Evolutionary conservation across 2,329 filamentous ascomycete genomes (phyloP).

Genomic region (Aspergillus fructus): DNA sequence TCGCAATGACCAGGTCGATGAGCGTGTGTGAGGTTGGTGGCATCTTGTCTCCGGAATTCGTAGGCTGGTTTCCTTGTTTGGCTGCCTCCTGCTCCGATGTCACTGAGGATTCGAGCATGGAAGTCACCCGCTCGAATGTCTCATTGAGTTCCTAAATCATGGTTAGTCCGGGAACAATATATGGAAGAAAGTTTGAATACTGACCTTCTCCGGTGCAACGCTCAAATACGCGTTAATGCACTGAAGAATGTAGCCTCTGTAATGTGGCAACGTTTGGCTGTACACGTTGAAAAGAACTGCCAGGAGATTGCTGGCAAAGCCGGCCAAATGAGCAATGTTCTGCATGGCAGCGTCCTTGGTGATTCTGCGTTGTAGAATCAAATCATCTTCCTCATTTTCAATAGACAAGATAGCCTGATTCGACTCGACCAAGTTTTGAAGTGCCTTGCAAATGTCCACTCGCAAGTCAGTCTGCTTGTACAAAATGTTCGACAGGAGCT

Average conservation of each 20-base stretch:
- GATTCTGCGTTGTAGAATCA: slow-evolving; percentile 76
- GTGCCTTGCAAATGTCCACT: slow-evolving; percentile 78
- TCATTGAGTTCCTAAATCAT: slow-evolving; percentile 68
- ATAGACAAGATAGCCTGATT: slow-evolving; percentile 77
- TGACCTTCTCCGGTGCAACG: slow-evolving; percentile 67
- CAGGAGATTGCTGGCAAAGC: slow-evolving; percentile 82
- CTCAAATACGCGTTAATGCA: slow-evolving; percentile 95
- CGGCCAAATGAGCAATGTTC: slow-evolving; percentile 78
- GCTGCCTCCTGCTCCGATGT: slow-evolving; percentile 62
- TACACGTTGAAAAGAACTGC: slow-evolving; percentile 99
- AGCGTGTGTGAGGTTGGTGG: slow-evolving; percentile 91
- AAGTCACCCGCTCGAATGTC: slow-evolving; percentile 83
- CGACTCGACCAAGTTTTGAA: slow-evolving; percentile 86
- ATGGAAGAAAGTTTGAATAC: slow-evolving; percentile 4
- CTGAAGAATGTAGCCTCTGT: slow-evolving; percentile 83
- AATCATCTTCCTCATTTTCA: slow-evolving; percentile 66
- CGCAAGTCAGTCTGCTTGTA: slow-evolving; percentile 89
- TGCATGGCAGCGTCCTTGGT: slow-evolving; percentile 71
- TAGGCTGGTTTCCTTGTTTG: slow-evolving; percentile 63
- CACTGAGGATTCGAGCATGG: slow-evolving; percentile 75
- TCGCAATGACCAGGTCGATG: slow-evolving; percentile 95
- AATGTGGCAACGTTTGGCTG: slow-evolving; percentile 90
- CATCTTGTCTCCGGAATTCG: slow-evolving; percentile 68
- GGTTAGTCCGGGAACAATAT: not conserved
- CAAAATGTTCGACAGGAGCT: slow-evolving; percentile 84